These are phyloP conservation scores for Lachnellula willkommii DNA, from an alignment of 2,329 filamentous ascomycete species.

Conservation along the genomic window DNA sequence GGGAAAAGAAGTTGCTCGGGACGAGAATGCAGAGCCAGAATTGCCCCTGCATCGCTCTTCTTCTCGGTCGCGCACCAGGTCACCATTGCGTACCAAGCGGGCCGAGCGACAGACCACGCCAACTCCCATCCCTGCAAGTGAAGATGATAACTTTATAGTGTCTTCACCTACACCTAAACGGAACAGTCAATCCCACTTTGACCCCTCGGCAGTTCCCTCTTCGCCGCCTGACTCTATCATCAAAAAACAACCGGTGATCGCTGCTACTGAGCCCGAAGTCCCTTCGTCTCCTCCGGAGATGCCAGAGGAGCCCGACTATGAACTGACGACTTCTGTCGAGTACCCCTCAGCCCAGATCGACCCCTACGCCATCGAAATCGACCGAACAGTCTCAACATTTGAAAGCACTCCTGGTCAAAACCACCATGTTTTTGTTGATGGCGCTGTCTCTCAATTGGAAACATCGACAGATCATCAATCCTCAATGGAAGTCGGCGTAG, in stretches of 20 bases:
- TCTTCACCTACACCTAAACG: constrained; percentile 52
- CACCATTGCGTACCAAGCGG: background rate
- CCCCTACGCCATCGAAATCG: constrained; percentile 9
- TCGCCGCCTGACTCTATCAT: constrained; percentile 51
- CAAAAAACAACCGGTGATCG: constrained; percentile 43
- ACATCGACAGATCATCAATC: background rate
- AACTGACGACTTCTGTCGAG: constrained; percentile 6
- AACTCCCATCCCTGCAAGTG: constrained; percentile 17
- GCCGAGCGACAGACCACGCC: constrained; percentile 24
- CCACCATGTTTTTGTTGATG: background rate
- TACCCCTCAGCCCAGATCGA: constrained; percentile 21
- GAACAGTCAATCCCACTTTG: constrained; percentile 46
- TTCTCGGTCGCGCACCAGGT: constrained; percentile 13
- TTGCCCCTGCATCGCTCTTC: constrained; percentile 21
- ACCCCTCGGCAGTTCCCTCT: constrained; percentile 50
- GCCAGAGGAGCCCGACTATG: background rate
- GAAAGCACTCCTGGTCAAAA: constrained; percentile 7
- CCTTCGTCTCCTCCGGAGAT: constrained; percentile 22
- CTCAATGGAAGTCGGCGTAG: background rate
- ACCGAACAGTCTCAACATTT: constrained; percentile 16
- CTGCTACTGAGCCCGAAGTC: constrained; percentile 6
- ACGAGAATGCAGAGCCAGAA: constrained; percentile 23
- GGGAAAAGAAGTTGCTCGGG: constrained; percentile 10
- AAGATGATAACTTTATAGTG: constrained; percentile 37
- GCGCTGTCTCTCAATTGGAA: background rate